Percentiles rank a stretch among this genome's conserved stretches.
These are phyloP conservation scores for Vicia villosa DNA, from an alignment of 306 rosid species.

Conservation along the genomic window DNA sequence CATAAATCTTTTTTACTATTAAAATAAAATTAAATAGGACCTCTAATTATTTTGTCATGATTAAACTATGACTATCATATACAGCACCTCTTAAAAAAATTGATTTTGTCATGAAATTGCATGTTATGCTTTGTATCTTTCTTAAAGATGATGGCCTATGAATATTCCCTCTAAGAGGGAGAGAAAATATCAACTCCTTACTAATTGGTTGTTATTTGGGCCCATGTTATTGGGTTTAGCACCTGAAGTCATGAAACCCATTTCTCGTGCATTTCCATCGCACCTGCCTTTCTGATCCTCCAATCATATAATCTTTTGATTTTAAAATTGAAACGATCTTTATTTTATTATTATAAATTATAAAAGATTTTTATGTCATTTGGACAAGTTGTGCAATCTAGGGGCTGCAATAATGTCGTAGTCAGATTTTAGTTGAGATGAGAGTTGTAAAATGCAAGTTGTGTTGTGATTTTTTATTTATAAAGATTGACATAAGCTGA, in stretches of 20 bases:
- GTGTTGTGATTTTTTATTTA: slow-evolving; percentile 21
- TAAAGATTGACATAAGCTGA: background rate
- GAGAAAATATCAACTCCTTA: background rate
- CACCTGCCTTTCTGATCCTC: slow-evolving; percentile 5
- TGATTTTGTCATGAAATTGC: no score
- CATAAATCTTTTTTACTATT: no score
- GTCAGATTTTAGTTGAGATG: slow-evolving; percentile 34
- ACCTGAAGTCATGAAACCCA: slow-evolving; percentile 19
- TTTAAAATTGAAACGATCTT: background rate
- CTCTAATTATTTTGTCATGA: no score
- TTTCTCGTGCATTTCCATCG: background rate
- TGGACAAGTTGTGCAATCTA: slow-evolving; percentile 34
- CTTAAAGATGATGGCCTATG: no score
- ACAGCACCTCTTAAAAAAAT: no score
- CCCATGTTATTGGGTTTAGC: slow-evolving; percentile 39
- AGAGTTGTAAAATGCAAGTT: slow-evolving; percentile 27
- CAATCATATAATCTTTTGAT: slow-evolving; percentile 17
- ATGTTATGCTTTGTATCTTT: no score
- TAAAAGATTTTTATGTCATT: background rate
- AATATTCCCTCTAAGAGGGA: no score
- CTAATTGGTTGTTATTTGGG: background rate
- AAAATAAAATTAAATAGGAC: no score
- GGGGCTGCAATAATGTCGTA: background rate
- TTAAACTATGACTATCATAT: no score
- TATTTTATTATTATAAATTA: background rate